These are phyloP conservation scores for Vaccinium vitisidaea DNA, from an alignment of 148 eudicot genomes.

Conservation along the genomic window DNA sequence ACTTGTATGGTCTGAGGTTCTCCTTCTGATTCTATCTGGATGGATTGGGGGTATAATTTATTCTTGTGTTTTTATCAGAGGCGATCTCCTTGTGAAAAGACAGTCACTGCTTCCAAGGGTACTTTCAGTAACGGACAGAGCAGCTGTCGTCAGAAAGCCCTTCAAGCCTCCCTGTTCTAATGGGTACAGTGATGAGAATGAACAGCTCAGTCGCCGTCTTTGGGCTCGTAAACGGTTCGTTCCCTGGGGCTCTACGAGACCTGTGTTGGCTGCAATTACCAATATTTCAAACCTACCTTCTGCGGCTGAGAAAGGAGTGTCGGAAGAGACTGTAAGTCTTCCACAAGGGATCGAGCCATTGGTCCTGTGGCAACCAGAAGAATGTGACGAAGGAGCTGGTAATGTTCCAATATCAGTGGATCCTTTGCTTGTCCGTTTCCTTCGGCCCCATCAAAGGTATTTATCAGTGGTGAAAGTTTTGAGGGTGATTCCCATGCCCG, in stretches of 20 bases:
- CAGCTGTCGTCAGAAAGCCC: constrained; percentile 71
- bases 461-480: not conserved
- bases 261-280: constrained; percentile 40
- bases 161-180: constrained; percentile 75
- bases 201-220: constrained; percentile 67
- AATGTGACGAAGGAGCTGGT: constrained; percentile 33
- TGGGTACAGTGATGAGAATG: constrained; percentile 52
- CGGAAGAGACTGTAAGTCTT: constrained; percentile 46
- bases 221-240: constrained; percentile 88
- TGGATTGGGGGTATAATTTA: not conserved
- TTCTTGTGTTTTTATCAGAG: constrained; percentile 39
- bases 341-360: constrained; percentile 84
- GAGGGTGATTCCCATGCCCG: not conserved
- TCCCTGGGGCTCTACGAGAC: constrained; percentile 81
- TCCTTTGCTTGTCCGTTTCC: constrained; percentile 78
- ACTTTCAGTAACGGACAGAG: constrained; percentile 66
- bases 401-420: constrained; percentile 58
- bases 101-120: constrained; percentile 85
- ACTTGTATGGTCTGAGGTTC: not conserved
- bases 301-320: constrained; percentile 38
- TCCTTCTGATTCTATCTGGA: not conserved
- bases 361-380: constrained; percentile 87
- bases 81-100: constrained; percentile 69
- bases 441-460: constrained; percentile 98
- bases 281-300: constrained; percentile 32